Evolutionary conservation across 306 rosid species (phyloP).

Genomic region (Arachis stenosperma): DNA sequence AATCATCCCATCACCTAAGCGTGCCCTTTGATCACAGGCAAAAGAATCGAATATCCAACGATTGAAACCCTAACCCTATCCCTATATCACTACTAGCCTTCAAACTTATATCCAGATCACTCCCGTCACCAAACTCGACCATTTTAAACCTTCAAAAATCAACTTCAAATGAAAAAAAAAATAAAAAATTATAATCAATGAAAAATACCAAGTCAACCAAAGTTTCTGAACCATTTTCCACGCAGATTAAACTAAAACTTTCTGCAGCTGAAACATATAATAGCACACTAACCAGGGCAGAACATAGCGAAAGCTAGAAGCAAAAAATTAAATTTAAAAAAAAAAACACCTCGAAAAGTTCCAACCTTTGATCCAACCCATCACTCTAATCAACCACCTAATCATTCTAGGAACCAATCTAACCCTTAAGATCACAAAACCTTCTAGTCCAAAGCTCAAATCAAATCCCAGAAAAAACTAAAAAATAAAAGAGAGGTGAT

Average conservation of each 20-base stretch:
- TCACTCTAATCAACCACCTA: conserved; percentile 16
- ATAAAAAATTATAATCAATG: background rate
- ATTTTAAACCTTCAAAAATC: conserved; percentile 31
- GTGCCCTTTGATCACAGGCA: background rate
- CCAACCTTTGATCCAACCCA: conserved; percentile 33
- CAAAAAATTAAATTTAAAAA: background rate
- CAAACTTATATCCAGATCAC: conserved; percentile 2
- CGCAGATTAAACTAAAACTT: background rate
- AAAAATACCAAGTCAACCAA: conserved; percentile 35
- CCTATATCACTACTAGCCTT: background rate
- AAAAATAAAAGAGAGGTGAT: background rate
- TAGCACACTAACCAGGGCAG: too few species aligned
- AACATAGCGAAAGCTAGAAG: too few species aligned
- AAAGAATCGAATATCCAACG: too few species aligned
- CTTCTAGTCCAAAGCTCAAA: conserved; percentile 18
- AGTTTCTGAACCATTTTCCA: conserved; percentile 2
- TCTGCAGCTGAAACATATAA: background rate
- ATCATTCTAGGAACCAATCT: background rate
- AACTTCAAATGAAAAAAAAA: background rate
- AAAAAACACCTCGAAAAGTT: conserved; percentile 23
- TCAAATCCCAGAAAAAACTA: background rate
- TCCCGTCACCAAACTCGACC: conserved; percentile 16
- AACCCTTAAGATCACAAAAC: background rate
- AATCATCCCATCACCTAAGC: background rate
- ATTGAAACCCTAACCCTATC: too few species aligned